Evolutionary conservation across 176 grass and related monocot genomes (phyloP).

Genomic region (sorghum (Sorghum bicolor)): DNA sequence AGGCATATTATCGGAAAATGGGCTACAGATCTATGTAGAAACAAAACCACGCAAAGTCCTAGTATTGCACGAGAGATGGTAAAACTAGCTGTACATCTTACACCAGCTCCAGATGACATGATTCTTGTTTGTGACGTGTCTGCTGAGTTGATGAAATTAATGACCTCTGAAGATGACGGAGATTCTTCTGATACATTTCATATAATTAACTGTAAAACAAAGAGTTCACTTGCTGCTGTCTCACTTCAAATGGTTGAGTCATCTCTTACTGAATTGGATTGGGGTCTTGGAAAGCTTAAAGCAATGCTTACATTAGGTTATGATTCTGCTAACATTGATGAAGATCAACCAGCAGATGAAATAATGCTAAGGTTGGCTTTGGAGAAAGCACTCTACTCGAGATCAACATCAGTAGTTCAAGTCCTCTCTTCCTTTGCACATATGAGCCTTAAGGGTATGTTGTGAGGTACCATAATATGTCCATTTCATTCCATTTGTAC

Average conservation of each 20-base stretch:
- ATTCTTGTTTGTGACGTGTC: slow-evolving; percentile 57
- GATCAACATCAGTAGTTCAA: slow-evolving; percentile 63
- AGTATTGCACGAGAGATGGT: slow-evolving; percentile 47
- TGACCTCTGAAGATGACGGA: slow-evolving; percentile 44
- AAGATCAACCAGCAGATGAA: slow-evolving; percentile 50
- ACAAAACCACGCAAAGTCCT: slow-evolving; percentile 44
- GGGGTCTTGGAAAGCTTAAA: slow-evolving; percentile 66
- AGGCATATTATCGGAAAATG: slow-evolving; percentile 60
- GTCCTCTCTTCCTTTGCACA: slow-evolving; percentile 63
- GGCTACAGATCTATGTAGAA: slow-evolving; percentile 45
- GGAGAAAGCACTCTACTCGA: slow-evolving; percentile 80
- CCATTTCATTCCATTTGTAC: background rate
- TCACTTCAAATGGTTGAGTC: slow-evolving; percentile 64
- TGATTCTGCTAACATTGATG: slow-evolving; percentile 33
- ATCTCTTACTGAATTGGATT: slow-evolving; percentile 73
- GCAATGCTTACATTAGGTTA: slow-evolving; percentile 40
- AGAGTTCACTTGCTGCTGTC: slow-evolving; percentile 46
- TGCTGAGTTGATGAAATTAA: slow-evolving; percentile 45
- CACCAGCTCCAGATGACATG: slow-evolving; percentile 57
- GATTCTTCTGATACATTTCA: slow-evolving; percentile 50
- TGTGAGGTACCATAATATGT: background rate
- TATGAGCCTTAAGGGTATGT: slow-evolving; percentile 72
- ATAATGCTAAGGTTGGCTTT: slow-evolving; percentile 39
- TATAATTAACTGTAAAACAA: slow-evolving; percentile 72
- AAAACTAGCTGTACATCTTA: slow-evolving; percentile 51